A percentile compares a stretch with the other conserved stretches of the same genome.
phyloP scores from a whole-genome alignment of 23 red algal genomes.

The Cyanidium caldarium region DNA sequence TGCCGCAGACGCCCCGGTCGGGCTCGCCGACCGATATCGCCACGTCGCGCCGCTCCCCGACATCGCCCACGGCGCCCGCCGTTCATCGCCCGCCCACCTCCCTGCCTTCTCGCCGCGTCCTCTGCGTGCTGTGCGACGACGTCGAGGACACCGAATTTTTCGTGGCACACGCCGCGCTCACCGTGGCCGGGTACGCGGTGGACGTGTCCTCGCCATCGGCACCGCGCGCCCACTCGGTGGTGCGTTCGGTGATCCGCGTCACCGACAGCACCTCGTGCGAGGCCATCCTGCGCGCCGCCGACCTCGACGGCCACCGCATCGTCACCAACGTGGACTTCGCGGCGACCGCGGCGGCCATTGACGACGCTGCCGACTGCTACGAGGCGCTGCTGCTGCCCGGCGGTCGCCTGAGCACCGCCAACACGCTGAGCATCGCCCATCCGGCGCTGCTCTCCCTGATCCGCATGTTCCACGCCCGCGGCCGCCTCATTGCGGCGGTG shows the following conservation, averaged over 20 bases:
- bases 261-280: not conserved
- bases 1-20: not conserved
- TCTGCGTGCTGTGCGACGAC: not conserved
- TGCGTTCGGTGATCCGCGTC: not conserved
- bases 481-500: not conserved
- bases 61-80: not conserved
- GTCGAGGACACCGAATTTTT: slow-evolving; percentile 4
- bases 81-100: too few relatives aligned
- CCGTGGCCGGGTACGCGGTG: not conserved
- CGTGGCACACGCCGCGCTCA: not conserved
- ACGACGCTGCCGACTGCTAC: not conserved
- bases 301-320: slow-evolving; percentile 1
- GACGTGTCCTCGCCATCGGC: not conserved
- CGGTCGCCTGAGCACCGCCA: not conserved
- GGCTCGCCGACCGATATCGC: not conserved
- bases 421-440: not conserved
- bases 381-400: not conserved
- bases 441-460: not conserved
- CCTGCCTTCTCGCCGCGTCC: too few relatives aligned
- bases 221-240: not conserved
- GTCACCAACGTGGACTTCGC: not conserved
- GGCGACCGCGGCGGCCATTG: not conserved
- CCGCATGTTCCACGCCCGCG: not conserved
- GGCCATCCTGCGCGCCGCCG: not conserved
- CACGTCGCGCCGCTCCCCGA: not conserved